Conservation (phyloP, 495 filamentous ascomycete species). For the Annulohypoxylon moriforme region DNA sequence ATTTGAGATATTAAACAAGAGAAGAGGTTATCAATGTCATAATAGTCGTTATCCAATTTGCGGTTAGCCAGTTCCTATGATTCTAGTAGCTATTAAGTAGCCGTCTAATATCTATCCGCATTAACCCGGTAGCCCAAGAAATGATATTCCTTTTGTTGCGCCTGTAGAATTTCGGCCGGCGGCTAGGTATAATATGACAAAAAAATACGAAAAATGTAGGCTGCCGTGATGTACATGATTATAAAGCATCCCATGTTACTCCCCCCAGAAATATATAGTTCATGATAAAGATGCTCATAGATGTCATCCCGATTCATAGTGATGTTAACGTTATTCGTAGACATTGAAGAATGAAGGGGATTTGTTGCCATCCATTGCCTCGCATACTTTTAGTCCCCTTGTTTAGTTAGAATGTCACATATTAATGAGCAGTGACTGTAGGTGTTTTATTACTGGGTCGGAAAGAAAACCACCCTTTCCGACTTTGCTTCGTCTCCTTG, state of each 20-base stretch:
- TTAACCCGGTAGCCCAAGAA: not conserved
- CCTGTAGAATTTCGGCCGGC: not conserved
- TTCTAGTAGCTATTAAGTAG: not conserved
- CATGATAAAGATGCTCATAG: not conserved
- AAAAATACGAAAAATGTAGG: not conserved
- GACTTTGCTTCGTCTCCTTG: not conserved
- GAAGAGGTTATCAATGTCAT: not conserved
- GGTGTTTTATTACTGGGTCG: slow-evolving; percentile 6
- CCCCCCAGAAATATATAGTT: not conserved
- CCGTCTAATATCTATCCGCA: slow-evolving; percentile 3
- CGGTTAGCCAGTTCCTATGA: not conserved
- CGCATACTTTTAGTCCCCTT: not conserved
- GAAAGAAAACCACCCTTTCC: slow-evolving; percentile 14
- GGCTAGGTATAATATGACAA: not conserved
- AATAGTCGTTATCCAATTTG: slow-evolving; percentile 4
- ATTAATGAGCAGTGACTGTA: slow-evolving; percentile 3
- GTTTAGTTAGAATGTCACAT: not conserved
- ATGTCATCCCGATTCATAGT: not conserved
- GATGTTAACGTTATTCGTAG: not conserved
- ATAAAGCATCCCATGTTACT: not conserved
- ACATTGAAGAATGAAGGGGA: not conserved
- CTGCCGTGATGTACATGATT: slow-evolving; percentile 2
- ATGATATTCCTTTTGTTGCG: not conserved
- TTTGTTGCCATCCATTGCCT: not conserved
- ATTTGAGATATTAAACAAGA: not conserved